Evolutionary conservation across 2,329 filamentous ascomycete species (phyloP).

Genomic region (Clonostachys rhizophaga): DNA sequence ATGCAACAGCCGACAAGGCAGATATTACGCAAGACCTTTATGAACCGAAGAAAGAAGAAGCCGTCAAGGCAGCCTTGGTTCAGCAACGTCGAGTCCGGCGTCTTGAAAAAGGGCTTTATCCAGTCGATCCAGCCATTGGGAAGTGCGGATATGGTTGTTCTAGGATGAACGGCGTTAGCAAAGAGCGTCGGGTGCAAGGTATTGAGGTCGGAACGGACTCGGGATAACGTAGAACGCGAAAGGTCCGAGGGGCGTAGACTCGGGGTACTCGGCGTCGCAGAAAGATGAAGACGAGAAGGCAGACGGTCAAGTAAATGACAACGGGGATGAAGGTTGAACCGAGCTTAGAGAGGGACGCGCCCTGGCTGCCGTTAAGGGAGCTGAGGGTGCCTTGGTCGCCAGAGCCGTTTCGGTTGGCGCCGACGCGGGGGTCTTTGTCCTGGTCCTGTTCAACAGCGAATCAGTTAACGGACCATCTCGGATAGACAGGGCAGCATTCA

Average conservation of each 20-base stretch:
- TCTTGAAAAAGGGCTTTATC: conserved; percentile 62
- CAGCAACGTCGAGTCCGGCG: conserved; percentile 73
- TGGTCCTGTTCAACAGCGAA: neutral
- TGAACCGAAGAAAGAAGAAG: conserved; percentile 79
- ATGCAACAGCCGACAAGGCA: conserved; percentile 80
- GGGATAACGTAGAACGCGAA: conserved; percentile 40
- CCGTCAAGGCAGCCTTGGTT: conserved; percentile 91
- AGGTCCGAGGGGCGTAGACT: conserved; percentile 50
- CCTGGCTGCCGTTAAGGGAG: conserved; percentile 20
- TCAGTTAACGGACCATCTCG: too few relatives aligned
- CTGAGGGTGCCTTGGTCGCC: conserved; percentile 24
- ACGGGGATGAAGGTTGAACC: conserved; percentile 51
- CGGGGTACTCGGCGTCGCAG: conserved; percentile 41
- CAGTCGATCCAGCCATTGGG: conserved; percentile 62
- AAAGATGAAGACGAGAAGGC: conserved; percentile 42
- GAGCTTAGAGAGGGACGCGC: conserved; percentile 25
- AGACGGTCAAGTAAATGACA: conserved; percentile 42
- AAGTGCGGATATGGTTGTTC: conserved; percentile 53
- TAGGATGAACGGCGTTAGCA: too few relatives aligned
- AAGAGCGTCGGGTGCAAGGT: neutral
- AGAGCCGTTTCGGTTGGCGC: conserved; percentile 25
- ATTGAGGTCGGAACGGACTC: conserved; percentile 22
- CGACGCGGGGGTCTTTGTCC: conserved; percentile 23
- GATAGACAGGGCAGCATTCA: too few relatives aligned
- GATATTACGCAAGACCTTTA: conserved; percentile 68